phyloP scores from a whole-genome alignment of 2,329 filamentous ascomycete genomes.

The Hypoxylon sp. region DNA sequence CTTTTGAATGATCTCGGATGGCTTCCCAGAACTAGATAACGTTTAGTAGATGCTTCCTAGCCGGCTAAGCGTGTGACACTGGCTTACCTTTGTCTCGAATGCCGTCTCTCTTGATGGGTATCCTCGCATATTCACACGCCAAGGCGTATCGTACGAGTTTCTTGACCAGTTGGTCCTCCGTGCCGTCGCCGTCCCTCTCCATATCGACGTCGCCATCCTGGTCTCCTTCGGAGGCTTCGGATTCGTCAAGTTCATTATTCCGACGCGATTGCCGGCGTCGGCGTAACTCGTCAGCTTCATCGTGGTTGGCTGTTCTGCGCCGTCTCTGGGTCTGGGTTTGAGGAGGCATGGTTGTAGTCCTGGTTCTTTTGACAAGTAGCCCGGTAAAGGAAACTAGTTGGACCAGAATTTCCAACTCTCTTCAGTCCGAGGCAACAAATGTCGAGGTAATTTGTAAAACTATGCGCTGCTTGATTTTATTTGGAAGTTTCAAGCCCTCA shows the following conservation, averaged over 20 bases:
- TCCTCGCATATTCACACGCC: conserved; percentile 74
- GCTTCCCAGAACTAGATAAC: conserved; percentile 74
- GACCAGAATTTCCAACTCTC: background rate
- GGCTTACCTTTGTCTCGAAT: conserved; percentile 73
- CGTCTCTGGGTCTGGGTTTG: conserved; percentile 49
- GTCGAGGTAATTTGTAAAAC: background rate
- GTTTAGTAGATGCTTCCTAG: background rate
- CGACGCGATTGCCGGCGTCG: conserved; percentile 47
- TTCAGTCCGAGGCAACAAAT: background rate
- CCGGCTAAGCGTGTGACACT: background rate
- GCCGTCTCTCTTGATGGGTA: conserved; percentile 70
- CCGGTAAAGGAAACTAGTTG: background rate
- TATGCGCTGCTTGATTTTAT: background rate
- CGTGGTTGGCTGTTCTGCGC: conserved; percentile 53
- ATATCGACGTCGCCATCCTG: conserved; percentile 47
- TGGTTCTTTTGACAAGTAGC: background rate
- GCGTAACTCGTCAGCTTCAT: conserved; percentile 55
- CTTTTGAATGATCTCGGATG: conserved; percentile 78
- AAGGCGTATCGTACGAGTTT: conserved; percentile 77
- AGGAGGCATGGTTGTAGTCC: conserved; percentile 47
- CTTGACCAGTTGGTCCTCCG: conserved; percentile 69
- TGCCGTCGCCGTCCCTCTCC: conserved; percentile 45
- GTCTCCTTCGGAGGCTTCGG: conserved; percentile 51
- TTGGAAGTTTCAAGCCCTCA: background rate
- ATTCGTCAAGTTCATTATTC: conserved; percentile 51